Conservation (phyloP, 129 eudicot genomes). For the Glebionis coronaria region DNA sequence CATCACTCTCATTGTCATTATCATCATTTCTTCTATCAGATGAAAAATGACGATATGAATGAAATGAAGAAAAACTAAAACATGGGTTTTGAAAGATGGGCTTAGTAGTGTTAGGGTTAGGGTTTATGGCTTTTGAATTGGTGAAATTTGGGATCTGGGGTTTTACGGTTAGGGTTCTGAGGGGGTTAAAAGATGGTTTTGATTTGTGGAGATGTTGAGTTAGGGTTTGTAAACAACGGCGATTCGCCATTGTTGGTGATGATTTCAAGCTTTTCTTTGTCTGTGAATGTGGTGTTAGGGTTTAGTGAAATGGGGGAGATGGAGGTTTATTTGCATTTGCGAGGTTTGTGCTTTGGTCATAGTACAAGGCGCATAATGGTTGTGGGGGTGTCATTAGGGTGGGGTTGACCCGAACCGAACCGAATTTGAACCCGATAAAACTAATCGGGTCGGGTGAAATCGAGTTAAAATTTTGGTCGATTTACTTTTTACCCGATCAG, state of each 20-base stretch:
- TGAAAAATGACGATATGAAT: constrained; percentile 40
- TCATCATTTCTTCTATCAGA: constrained; percentile 32
- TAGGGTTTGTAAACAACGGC: constrained; percentile 51
- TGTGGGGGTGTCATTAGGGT: too few relatives aligned
- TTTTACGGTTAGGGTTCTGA: constrained; percentile 30
- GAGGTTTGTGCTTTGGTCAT: too few relatives aligned
- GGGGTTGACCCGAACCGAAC: too few relatives aligned
- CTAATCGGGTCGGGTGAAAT: too few relatives aligned
- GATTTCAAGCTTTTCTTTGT: constrained; percentile 10
- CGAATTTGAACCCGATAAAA: too few relatives aligned
- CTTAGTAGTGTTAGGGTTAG: constrained; percentile 1
- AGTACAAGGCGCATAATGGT: too few relatives aligned
- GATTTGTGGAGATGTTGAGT: constrained; percentile 34
- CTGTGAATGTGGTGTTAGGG: constrained; percentile 13
- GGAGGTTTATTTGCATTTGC: too few relatives aligned
- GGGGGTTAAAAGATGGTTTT: constrained; percentile 30
- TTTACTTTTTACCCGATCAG: too few relatives aligned
- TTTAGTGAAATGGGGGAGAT: not conserved
- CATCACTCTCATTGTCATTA: constrained; percentile 38
- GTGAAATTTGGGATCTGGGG: constrained; percentile 28
- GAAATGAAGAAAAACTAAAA: constrained; percentile 14
- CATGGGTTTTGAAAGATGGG: constrained; percentile 6
- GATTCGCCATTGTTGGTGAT: constrained; percentile 55
- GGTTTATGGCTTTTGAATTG: constrained; percentile 13
- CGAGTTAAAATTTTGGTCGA: too few relatives aligned